A percentile compares a stretch with the other conserved stretches of the same genome.
These are phyloP conservation scores for Gnetum montanum DNA, from an alignment of 75 land plant genomes.

Conservation along the genomic window DNA sequence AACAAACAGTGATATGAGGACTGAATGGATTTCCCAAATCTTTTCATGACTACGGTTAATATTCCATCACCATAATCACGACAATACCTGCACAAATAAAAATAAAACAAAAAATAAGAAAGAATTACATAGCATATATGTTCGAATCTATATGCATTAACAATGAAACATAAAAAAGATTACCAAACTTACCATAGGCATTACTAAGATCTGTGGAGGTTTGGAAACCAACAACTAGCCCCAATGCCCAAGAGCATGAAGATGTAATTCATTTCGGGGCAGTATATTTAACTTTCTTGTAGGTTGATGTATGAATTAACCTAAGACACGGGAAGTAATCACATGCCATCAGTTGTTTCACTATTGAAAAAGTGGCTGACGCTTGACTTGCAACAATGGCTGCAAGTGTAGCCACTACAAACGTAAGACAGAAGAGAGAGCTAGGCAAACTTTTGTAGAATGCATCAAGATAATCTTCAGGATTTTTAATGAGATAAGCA, in stretches of 20 bases:
- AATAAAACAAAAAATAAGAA: neutral
- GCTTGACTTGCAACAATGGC: slow-evolving; percentile 77
- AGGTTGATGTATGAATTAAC: slow-evolving; percentile 38
- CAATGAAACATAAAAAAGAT: neutral
- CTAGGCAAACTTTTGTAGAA: slow-evolving; percentile 68
- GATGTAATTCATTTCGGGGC: slow-evolving; percentile 49
- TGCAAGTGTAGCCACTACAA: slow-evolving; percentile 54
- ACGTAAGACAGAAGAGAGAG: slow-evolving; percentile 69
- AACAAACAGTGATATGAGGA: slow-evolving; percentile 20
- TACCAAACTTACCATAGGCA: slow-evolving; percentile 30
- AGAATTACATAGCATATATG: neutral
- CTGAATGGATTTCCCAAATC: slow-evolving; percentile 25
- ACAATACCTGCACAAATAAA: slow-evolving; percentile 28
- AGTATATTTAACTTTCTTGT: slow-evolving; percentile 40
- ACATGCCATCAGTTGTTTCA: slow-evolving; percentile 53
- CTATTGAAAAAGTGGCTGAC: slow-evolving; percentile 66
- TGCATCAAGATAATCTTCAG: slow-evolving; percentile 35
- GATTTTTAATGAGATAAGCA: slow-evolving; percentile 56
- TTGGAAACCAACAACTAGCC: slow-evolving; percentile 24
- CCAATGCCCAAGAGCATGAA: slow-evolving; percentile 39
- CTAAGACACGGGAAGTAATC: slow-evolving; percentile 50
- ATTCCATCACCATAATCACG: slow-evolving; percentile 54
- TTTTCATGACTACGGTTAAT: slow-evolving; percentile 39
- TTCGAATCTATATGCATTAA: neutral
- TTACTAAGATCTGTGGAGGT: slow-evolving; percentile 27